Percentiles rank a stretch among this genome's conserved stretches.
Conservation (phyloP, 768 basidiomycete genomes). For the Tricholomella constricta region DNA sequence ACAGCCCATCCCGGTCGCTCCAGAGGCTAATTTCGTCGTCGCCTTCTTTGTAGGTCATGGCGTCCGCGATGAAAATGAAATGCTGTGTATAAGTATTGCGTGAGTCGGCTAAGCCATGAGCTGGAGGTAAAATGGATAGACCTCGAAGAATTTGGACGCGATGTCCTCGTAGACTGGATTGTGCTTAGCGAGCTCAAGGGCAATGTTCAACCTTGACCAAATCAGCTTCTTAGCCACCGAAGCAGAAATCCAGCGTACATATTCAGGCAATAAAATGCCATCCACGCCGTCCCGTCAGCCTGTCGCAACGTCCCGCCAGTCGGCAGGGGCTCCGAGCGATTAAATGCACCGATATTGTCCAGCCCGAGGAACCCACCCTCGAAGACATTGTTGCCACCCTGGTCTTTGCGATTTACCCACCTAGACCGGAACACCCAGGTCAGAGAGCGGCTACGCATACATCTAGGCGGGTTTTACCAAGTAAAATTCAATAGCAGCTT, state of each 20-base stretch:
- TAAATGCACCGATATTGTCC: constrained; percentile 98
- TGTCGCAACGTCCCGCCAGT: constrained; percentile 94
- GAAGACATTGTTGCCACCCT: constrained; percentile 93
- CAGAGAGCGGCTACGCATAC: too few species aligned
- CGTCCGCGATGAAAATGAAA: constrained; percentile 98
- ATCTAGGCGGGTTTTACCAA: too few species aligned
- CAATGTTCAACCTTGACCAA: constrained; percentile 83
- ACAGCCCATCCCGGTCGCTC: constrained; percentile 98
- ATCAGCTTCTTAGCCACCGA: constrained; percentile 1
- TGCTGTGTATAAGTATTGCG: constrained; percentile 63
- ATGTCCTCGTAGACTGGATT: constrained; percentile 98
- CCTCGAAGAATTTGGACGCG: constrained; percentile 97
- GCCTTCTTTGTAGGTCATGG: constrained; percentile 92
- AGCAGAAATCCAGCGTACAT: constrained; percentile 57
- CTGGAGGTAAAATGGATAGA: constrained; percentile 22
- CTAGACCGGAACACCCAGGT: constrained; percentile 44
- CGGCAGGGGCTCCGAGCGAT: constrained; percentile 94
- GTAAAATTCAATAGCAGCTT: constrained; percentile 97
- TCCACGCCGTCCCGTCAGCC: constrained; percentile 99
- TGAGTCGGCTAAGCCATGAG: too few species aligned
- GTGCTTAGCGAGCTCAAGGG: constrained; percentile 96
- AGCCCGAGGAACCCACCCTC: constrained; percentile 98
- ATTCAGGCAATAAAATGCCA: constrained; percentile 98
- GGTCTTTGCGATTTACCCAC: constrained; percentile 99
- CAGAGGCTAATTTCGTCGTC: constrained; percentile 82